These are phyloP conservation scores for Diplodia intermedia DNA, from an alignment of 2,329 filamentous ascomycete genomes.

Conservation along the genomic window DNA sequence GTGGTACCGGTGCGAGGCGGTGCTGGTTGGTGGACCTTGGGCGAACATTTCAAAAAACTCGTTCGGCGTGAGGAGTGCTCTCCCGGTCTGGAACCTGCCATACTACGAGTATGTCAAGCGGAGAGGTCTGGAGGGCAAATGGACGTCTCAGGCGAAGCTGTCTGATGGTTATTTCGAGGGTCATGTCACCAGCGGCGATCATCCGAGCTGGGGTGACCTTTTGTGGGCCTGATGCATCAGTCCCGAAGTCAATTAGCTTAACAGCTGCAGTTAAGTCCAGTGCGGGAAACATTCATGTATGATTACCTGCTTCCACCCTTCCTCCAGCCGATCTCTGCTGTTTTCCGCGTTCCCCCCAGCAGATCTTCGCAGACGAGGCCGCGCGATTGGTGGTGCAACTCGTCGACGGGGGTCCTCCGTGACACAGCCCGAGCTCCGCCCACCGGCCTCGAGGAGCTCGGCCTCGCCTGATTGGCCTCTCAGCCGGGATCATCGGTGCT, in stretches of 20 bases:
- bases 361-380: not conserved
- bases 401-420: not conserved
- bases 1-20: slow-evolving; percentile 51
- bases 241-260: not conserved
- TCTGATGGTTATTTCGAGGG: slow-evolving; percentile 35
- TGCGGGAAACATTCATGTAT: not conserved
- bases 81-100: slow-evolving; percentile 38
- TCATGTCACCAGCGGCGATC: slow-evolving; percentile 33
- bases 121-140: slow-evolving; percentile 36
- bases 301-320: no score
- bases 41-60: slow-evolving; percentile 40
- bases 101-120: slow-evolving; percentile 47
- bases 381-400: slow-evolving; percentile 3
- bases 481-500: not conserved
- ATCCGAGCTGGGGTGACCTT: slow-evolving; percentile 45
- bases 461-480: no score
- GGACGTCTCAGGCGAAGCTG: slow-evolving; percentile 35
- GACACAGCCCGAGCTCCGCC: slow-evolving; percentile 7
- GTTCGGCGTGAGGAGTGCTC: slow-evolving; percentile 36
- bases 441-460: not conserved
- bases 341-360: not conserved
- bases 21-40: slow-evolving; percentile 52
- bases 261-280: not conserved
- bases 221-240: slow-evolving; percentile 35
- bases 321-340: not conserved